Percentiles rank a stretch among this genome's conserved stretches.
phyloP scores from a whole-genome alignment of 2,329 filamentous ascomycete species.

The Aspergillus sp. region DNA sequence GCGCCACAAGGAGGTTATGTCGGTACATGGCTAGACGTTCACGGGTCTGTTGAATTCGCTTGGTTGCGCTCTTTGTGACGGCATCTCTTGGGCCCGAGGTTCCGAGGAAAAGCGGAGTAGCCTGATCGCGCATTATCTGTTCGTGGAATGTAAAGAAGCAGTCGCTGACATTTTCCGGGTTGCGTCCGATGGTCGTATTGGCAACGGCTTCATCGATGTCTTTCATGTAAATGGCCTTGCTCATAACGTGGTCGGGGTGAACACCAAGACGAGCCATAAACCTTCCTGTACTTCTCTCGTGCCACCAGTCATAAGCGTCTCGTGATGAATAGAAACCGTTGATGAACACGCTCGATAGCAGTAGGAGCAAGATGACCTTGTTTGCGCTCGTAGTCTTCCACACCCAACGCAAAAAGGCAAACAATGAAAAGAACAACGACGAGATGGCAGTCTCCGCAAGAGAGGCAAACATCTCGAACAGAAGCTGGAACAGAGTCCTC shows the following conservation, averaged over 20 bases:
- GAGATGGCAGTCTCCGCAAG: slow-evolving; percentile 66
- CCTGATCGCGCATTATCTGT: slow-evolving; percentile 28
- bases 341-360: slow-evolving; percentile 59
- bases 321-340: slow-evolving; percentile 70
- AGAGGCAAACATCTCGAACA: slow-evolving; percentile 64
- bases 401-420: slow-evolving; percentile 56
- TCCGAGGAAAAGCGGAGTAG: slow-evolving; percentile 22
- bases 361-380: slow-evolving; percentile 60
- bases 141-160: slow-evolving; percentile 41
- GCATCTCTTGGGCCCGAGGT: slow-evolving; percentile 20
- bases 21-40: slow-evolving; percentile 76
- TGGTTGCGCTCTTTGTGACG: slow-evolving; percentile 30
- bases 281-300: slow-evolving; percentile 66
- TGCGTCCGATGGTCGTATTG: slow-evolving; percentile 23
- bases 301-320: slow-evolving; percentile 72
- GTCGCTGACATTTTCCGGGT: slow-evolving; percentile 22
- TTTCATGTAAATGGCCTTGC: slow-evolving; percentile 70
- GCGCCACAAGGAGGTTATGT: slow-evolving; percentile 82
- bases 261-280: slow-evolving; percentile 81
- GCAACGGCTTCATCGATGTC: slow-evolving; percentile 64
- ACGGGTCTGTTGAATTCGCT: slow-evolving; percentile 66
- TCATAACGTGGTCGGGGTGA: slow-evolving; percentile 69
- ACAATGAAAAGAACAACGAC: slow-evolving; percentile 67
- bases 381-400: slow-evolving; percentile 66
- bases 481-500: slow-evolving; percentile 57